These are phyloP conservation scores for Cucurbita maxima DNA, from an alignment of 306 rosid species.

Conservation along the genomic window DNA sequence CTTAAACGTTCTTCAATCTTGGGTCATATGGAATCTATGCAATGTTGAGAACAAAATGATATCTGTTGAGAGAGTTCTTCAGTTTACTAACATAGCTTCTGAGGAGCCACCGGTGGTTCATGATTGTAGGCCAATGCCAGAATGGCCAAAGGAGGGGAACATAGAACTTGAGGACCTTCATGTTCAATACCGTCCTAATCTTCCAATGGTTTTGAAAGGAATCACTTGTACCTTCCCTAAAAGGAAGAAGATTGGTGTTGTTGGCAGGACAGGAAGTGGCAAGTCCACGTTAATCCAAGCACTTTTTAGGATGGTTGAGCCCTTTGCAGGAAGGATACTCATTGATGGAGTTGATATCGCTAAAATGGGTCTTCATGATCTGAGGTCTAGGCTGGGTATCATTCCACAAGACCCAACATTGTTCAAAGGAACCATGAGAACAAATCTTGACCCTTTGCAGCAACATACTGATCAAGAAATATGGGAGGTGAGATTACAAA, in stretches of 20 bases:
- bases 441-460: constrained; percentile 53
- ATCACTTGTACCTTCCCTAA: constrained; percentile 55
- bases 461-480: constrained; percentile 50
- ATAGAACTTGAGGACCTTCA: constrained; percentile 45
- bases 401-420: constrained; percentile 72
- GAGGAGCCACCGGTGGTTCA: constrained; percentile 54
- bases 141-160: constrained; percentile 65
- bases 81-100: constrained; percentile 45
- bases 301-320: constrained; percentile 64
- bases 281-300: constrained; percentile 77
- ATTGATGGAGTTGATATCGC: constrained; percentile 49
- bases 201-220: constrained; percentile 66
- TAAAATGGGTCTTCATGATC: constrained; percentile 56
- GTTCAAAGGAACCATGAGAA: constrained; percentile 57
- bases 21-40: constrained; percentile 89
- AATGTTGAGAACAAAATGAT: constrained; percentile 90
- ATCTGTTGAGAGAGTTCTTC: constrained; percentile 74
- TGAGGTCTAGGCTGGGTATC: constrained; percentile 60
- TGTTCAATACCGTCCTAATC: constrained; percentile 44
- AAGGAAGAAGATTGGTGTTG: constrained; percentile 52
- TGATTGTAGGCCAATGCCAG: constrained; percentile 40
- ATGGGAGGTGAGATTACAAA: constrained; percentile 45
- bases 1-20: constrained; percentile 68
- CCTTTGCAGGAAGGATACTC: constrained; percentile 38
- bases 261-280: constrained; percentile 83